Evolutionary conservation across 1,139 yeast species (phyloP).

Genomic region (Yamadazyma jaroonii): DNA sequence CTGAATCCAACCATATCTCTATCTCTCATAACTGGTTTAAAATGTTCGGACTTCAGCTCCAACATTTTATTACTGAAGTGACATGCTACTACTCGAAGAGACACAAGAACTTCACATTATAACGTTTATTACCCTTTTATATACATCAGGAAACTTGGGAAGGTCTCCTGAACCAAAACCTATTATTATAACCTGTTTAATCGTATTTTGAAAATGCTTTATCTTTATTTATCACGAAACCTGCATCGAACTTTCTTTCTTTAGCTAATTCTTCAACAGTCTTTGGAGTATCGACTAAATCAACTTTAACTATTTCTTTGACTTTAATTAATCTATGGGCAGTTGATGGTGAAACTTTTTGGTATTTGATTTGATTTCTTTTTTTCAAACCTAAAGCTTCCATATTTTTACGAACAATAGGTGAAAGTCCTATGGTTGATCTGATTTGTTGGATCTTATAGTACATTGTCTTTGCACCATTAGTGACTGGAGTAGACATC

Average conservation of each 20-base stretch:
- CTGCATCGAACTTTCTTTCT: conserved; percentile 63
- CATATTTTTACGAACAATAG: conserved; percentile 61
- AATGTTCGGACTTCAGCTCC: too few relatives aligned
- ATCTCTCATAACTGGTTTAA: too few relatives aligned
- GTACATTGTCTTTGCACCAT: conserved; percentile 22
- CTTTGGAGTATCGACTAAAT: conserved; percentile 57
- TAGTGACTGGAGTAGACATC: conserved; percentile 11
- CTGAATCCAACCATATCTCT: too few relatives aligned
- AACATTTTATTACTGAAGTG: too few relatives aligned
- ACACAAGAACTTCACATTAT: too few relatives aligned
- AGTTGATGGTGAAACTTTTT: conserved; percentile 67
- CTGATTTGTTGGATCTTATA: conserved; percentile 72
- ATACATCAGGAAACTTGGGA: conserved; percentile 5
- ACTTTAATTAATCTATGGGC: conserved; percentile 85
- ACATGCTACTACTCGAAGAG: too few relatives aligned
- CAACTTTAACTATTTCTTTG: conserved; percentile 87
- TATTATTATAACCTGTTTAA: conserved; percentile 1
- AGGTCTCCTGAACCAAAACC: background rate
- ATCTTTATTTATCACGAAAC: conserved; percentile 37
- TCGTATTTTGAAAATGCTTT: conserved; percentile 13
- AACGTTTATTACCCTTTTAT: conserved; percentile 9
- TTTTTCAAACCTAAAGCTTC: conserved; percentile 71
- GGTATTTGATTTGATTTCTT: conserved; percentile 74
- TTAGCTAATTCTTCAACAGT: conserved; percentile 50
- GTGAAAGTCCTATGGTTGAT: conserved; percentile 85